Evolutionary conservation across 495 filamentous ascomycete species (phyloP).

Genomic region (Penicillium cinerascens): DNA sequence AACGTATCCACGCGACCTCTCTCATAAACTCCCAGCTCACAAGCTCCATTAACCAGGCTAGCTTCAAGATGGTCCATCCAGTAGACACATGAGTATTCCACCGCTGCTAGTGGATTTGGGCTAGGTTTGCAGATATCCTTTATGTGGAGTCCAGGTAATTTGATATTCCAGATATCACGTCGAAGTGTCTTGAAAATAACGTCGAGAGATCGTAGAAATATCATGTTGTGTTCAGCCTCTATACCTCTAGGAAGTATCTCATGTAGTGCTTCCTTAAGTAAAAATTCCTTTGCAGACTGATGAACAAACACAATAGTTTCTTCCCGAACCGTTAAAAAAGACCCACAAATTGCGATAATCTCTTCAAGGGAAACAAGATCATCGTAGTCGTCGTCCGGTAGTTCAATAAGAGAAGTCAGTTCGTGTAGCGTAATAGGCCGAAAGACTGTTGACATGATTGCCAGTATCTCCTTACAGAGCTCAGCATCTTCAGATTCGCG

Average conservation of each 20-base stretch:
- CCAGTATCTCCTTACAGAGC: slow-evolving; percentile 13
- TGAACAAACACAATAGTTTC: slow-evolving; percentile 36
- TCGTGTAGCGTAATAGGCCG: slow-evolving; percentile 28
- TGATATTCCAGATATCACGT: no score
- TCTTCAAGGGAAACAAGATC: neutral
- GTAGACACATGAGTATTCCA: slow-evolving; percentile 5
- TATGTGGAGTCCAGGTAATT: no score
- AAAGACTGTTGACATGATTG: slow-evolving; percentile 16
- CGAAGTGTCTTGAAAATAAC: no score
- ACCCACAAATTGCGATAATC: slow-evolving; percentile 12
- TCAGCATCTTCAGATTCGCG: neutral
- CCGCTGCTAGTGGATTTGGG: no score
- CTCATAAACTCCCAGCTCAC: slow-evolving; percentile 3
- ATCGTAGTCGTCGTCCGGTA: slow-evolving; percentile 1
- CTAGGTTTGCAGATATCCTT: no score
- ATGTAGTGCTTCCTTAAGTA: slow-evolving; percentile 3
- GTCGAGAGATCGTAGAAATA: neutral
- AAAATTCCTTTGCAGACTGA: slow-evolving; percentile 43
- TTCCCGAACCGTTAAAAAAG: slow-evolving; percentile 21
- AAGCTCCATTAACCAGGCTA: neutral
- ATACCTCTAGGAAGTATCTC: slow-evolving; percentile 15
- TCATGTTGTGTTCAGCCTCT: slow-evolving; percentile 17
- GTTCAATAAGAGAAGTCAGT: slow-evolving; percentile 14
- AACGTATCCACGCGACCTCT: slow-evolving; percentile 13
- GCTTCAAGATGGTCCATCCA: slow-evolving; percentile 38